A percentile compares a stretch with the other conserved stretches of the same genome.
These are phyloP conservation scores for Terfezia boudieri DNA, from an alignment of 495 filamentous ascomycete genomes.

Conservation along the genomic window DNA sequence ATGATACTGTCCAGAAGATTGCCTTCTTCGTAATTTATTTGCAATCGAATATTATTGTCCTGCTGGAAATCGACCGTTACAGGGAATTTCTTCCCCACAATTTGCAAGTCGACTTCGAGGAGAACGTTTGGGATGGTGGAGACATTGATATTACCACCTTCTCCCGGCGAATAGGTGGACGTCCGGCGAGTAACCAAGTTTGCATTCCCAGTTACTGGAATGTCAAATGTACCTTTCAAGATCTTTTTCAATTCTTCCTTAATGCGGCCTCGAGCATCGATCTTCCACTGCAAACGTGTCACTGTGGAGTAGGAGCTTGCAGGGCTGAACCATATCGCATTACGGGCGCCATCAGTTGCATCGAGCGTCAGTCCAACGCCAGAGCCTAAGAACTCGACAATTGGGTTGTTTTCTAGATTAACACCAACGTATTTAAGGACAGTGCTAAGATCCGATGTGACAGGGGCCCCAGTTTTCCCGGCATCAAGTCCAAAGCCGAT, in stretches of 20 bases:
- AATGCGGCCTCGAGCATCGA: background rate
- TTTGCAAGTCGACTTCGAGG: background rate
- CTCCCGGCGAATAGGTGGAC: background rate
- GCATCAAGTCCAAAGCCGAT: background rate
- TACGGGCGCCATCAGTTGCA: background rate
- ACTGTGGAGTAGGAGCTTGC: background rate
- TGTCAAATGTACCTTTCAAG: background rate
- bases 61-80: background rate
- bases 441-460: background rate
- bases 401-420: background rate
- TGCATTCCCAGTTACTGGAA: background rate
- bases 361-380: background rate
- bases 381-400: background rate
- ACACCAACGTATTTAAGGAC: conserved; percentile 3
- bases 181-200: conserved; percentile 2
- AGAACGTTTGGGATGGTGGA: background rate
- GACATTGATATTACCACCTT: background rate
- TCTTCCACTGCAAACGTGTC: conserved; percentile 3
- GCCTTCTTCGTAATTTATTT: too few species aligned
- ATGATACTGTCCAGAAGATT: too few species aligned
- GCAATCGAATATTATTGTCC: background rate
- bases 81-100: background rate
- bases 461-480: background rate
- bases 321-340: conserved; percentile 12
- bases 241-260: background rate